Evolutionary conservation across 164 flowering plant genomes (phyloP).

Genomic region (Nymphaea thermarum): DNA sequence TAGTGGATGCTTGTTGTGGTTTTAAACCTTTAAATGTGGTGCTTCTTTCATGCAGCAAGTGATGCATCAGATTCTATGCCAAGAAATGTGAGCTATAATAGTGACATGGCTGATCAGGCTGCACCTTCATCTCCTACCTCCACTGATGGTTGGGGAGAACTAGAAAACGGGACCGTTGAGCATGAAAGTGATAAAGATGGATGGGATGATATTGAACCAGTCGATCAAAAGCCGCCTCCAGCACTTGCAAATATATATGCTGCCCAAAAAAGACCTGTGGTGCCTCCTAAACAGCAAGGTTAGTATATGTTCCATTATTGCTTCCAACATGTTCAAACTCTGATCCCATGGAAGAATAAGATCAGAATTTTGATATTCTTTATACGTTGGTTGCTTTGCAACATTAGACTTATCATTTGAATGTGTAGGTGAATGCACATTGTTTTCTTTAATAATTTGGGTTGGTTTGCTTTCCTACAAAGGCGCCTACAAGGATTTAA

Average conservation of each 20-base stretch:
- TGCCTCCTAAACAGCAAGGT: constrained; percentile 71
- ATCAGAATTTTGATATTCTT: too few relatives aligned
- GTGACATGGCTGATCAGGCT: constrained; percentile 42
- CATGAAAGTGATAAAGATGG: constrained; percentile 70
- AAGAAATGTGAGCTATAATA: constrained; percentile 21
- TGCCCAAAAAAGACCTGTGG: constrained; percentile 86
- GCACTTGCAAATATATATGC: constrained; percentile 83
- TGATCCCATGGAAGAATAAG: too few relatives aligned
- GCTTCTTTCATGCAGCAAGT: not conserved
- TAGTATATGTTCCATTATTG: not conserved
- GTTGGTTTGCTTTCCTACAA: too few relatives aligned
- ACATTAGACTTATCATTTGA: too few relatives aligned
- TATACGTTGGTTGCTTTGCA: too few relatives aligned
- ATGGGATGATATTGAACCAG: constrained; percentile 93
- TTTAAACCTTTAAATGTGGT: not conserved
- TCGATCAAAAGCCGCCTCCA: constrained; percentile 68
- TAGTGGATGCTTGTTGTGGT: not conserved
- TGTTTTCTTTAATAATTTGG: too few relatives aligned
- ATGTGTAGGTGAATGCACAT: too few relatives aligned
- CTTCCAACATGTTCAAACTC: not conserved
- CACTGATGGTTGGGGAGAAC: constrained; percentile 98
- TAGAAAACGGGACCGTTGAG: constrained; percentile 59
- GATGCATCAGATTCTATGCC: constrained; percentile 11
- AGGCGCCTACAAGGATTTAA: too few relatives aligned
- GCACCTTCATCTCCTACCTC: constrained; percentile 71